Percentiles rank a stretch among this genome's conserved stretches.
Conservation (phyloP, 1,139 yeast genomes). For the Lodderomyces jiufengensis region DNA sequence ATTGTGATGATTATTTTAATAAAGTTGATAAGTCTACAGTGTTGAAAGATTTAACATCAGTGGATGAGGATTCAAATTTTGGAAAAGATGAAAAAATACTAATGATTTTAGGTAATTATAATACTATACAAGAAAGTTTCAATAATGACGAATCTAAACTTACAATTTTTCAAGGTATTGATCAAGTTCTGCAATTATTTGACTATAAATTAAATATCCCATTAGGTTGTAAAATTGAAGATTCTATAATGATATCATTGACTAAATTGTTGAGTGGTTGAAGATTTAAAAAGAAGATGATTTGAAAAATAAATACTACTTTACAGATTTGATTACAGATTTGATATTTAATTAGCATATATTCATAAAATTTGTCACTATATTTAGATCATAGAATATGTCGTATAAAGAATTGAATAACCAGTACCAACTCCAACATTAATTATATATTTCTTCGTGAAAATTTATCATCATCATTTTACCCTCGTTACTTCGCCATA, state of each 20-base stretch:
- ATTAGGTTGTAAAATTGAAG: slow-evolving; percentile 62
- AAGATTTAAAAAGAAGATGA: slow-evolving; percentile 1
- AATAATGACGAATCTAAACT: slow-evolving; percentile 33
- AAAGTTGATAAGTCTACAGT: slow-evolving; percentile 17
- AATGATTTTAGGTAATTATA: slow-evolving; percentile 62
- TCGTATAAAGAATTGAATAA: too few species aligned
- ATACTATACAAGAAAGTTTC: slow-evolving; percentile 52
- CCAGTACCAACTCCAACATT: too few species aligned
- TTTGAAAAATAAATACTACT: too few species aligned
- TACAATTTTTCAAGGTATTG: slow-evolving; percentile 26
- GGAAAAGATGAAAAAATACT: slow-evolving; percentile 22
- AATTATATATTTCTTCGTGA: too few species aligned
- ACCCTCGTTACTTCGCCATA: too few species aligned
- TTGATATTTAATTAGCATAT: too few species aligned
- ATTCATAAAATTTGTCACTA: too few species aligned
- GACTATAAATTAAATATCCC: slow-evolving; percentile 61
- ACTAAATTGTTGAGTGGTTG: slow-evolving; percentile 29
- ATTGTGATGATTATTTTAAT: slow-evolving; percentile 61
- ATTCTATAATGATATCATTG: slow-evolving; percentile 62
- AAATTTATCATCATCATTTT: too few species aligned
- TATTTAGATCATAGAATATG: too few species aligned
- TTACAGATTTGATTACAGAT: too few species aligned
- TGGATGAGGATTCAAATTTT: slow-evolving; percentile 9
- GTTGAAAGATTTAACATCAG: neutral
- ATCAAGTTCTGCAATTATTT: slow-evolving; percentile 57